Base-by-base conservation (phyloP, 2,329 filamentous ascomycete species). In the Diaporthe destruens region DNA sequence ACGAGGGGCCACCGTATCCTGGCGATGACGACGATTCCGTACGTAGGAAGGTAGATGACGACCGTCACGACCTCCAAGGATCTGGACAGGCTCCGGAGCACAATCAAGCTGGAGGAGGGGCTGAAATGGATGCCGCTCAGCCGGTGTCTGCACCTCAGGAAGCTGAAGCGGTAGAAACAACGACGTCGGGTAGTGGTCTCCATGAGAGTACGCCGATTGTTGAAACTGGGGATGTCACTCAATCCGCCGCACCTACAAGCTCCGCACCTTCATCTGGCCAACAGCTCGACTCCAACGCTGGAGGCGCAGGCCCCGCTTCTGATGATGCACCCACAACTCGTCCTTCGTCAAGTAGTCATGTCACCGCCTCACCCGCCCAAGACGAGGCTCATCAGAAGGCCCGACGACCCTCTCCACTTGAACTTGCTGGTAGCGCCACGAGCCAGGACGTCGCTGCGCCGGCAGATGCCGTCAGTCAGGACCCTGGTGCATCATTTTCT, bases 1-100 rank as follows among this genome's bases (percentile, higher is more conserved):
- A 92, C 70, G 92, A 94, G 63, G 87, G 85, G 23, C 85, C 88
- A 61, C 87, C 88, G 55, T 89, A 88, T 76, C 80, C 85, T 20
- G 86, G 90, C 44, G 82, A 82, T n/a, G 75, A 71, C 25, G 85
- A 87, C 29, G 84, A 86, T 73, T 85, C 85, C 44, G 73, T 72
- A 77, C 84, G 78, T 78, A 83, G 78, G 78, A 84, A 77, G 78
- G 80, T 73, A 61, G 78, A 80, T 59, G 77, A 76, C 11, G 78
- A 78, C 16, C 79, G 75, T 65, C 42, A 73, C 72, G 66, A 72
- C n/a, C 69, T n/a, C 4, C 57, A 73, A 71, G 70, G 71, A 29
- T 59, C 67, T 36, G 72, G 73, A 36, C 69, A 73, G 54, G 73
- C 75, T 63, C 71, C 79, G 76, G 71, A 74, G 5, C 74, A 69